Conservation (phyloP, 129 eudicot species). For the Arctium lappa region DNA sequence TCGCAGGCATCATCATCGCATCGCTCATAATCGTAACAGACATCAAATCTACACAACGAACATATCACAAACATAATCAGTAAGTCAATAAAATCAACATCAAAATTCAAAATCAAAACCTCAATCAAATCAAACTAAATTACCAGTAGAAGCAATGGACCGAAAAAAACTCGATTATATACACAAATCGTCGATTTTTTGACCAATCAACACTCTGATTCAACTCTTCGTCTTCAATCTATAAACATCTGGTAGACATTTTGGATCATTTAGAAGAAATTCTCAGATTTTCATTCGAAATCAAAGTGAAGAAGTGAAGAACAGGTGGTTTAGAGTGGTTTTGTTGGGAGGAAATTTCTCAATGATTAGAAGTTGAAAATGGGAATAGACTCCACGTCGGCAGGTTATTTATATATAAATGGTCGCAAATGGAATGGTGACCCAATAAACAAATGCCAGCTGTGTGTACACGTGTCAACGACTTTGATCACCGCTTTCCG, state of each 20-base stretch:
- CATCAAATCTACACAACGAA: slow-evolving; percentile 12
- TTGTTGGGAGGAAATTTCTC: slow-evolving; percentile 9
- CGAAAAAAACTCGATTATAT: not conserved
- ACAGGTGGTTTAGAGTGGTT: slow-evolving; percentile 1
- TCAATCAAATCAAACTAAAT: not conserved
- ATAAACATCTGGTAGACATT: slow-evolving; percentile 8
- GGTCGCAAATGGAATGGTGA: slow-evolving; percentile 9
- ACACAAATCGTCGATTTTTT: not conserved
- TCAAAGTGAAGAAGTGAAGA: not conserved
- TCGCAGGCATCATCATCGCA: not conserved
- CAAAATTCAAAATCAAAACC: not conserved
- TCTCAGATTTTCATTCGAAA: slow-evolving; percentile 1
- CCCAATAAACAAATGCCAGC: slow-evolving; percentile 5
- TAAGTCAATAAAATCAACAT: not conserved
- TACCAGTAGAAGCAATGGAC: not conserved
- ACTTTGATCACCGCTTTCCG: not conserved
- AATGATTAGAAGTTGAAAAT: not conserved
- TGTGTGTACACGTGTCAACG: not conserved
- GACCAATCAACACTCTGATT: not conserved
- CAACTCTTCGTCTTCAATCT: not conserved
- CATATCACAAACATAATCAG: not conserved
- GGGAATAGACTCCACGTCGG: slow-evolving; percentile 14
- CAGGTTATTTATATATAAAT: not conserved
- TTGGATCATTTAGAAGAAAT: not conserved
- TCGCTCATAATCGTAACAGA: slow-evolving; percentile 10